Base-by-base conservation (phyloP, 176 grass and related monocot genomes). In the Carex parvula region DNA sequence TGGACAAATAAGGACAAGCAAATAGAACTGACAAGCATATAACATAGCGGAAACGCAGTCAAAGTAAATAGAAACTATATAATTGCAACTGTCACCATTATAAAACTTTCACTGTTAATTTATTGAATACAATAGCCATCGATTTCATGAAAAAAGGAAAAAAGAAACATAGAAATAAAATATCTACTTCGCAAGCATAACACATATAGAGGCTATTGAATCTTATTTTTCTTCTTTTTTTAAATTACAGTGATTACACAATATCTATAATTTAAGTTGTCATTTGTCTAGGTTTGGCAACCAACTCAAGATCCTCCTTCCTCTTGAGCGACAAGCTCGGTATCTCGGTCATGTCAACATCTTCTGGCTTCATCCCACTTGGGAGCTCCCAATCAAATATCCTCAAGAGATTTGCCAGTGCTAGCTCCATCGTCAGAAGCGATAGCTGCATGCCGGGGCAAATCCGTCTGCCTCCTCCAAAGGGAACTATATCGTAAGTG, bases 331-430 rank as follows among this genome's bases (percentile, higher is more conserved):
- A 61, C 56, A 85, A 85, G 55, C 83, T 74, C 5, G 83, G 66
- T 2, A 35, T 56, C 29, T 85, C 83, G 8, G 20, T 72, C 83
- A 85, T 85, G 54, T 78, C 70, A 6, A 85, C 41, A 15, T 85
- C 83, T 33, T 85, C 83, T 4, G 55, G 22, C 41, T 60, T 72
- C 50, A 74, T 30, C 21, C 69, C 83, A 63, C 18, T 13, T 8
- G 83, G 83, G 2, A 85, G 71, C 17, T 77, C 83, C 83, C 83
- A 85, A n/a, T 64, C 68, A 41, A 89, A 89, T 1, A 16, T 20
- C 32, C 53, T 68, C 7, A 89, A 65, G 15, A 89, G 29, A 78
- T 76, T 85, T 16, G 83, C 83, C 6, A 85, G 20, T 8, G 53
- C 83, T 3, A 85, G 53, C 35, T 85, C 83, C 59, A 85, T 37